Evolutionary conservation across 768 basidiomycete genomes (phyloP), one percentile per base, ranked within the genome.

Genomic region (Trametes sanguinea): DNA sequence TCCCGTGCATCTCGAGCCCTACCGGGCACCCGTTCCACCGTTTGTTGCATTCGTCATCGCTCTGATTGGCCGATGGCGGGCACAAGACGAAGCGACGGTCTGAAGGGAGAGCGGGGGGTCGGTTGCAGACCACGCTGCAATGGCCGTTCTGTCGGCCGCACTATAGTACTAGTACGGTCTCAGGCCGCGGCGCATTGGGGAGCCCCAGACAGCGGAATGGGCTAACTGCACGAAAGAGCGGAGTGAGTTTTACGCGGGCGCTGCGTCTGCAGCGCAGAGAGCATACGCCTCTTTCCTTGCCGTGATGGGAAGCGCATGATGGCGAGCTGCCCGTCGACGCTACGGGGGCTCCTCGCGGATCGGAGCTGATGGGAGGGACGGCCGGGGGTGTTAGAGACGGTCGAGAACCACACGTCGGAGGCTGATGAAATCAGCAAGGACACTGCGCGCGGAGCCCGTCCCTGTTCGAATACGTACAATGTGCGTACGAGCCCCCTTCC

Each of bases 11-110:
- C 46, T 51, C 47, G 37, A 42, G 42, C 16, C 35, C 37, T 40
- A 44, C 45, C 57, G 57, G 57, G 47, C 57, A 57, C 57, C 57
- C 47, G 57, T 43, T 48, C 51, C 57, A 27, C 57, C 57, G 30
- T 29, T 17, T 51, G 16, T 37, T 29, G 30, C 10, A 32, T 4
- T 9, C 48, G 29, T 16, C 5, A 8, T 50, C 27, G 35, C 11
- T 32, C 14, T 50, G 30, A 50, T 50, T 50, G 48, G 48, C 30
- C 48, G 48, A 50, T 50, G 48, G 47, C 39, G 27, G 32, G 54
- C 30, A 50, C 17, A 50, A 6, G 30, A 13, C 30, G 48, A 6
- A 29, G 27, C 14, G 11, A 50, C 14, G 32, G 27, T n/a, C 8
- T 29, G 29, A 29, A 50, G 48, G 29, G 48, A 50, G 48, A 50